These are phyloP conservation scores for Selaginella moellendorffii DNA, from an alignment of 75 land plant species.

Conservation along the genomic window DNA sequence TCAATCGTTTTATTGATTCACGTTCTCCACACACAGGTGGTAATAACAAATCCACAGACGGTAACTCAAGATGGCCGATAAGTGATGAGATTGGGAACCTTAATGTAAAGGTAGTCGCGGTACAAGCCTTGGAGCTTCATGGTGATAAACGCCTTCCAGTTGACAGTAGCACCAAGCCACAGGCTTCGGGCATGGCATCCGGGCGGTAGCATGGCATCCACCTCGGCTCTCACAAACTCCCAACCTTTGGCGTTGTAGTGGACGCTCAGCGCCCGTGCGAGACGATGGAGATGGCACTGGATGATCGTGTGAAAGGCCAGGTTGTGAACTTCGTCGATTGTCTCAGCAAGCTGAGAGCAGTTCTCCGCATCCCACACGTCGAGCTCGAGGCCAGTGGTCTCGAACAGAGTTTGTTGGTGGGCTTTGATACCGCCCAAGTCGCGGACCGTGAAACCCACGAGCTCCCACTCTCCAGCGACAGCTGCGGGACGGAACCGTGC, in stretches of 20 bases:
- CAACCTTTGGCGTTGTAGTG: background rate
- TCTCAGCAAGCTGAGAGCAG: background rate
- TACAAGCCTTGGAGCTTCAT: background rate
- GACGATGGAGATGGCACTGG: constrained; percentile 3
- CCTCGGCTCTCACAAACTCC: background rate
- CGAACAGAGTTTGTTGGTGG: background rate
- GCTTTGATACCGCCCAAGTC: constrained; percentile 11
- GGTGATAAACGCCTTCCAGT: background rate
- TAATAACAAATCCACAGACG: no score
- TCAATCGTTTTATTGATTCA: no score
- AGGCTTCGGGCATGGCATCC: background rate
- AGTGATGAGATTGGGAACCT: background rate
- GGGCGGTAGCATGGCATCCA: background rate
- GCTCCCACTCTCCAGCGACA: background rate
- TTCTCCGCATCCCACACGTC: constrained; percentile 5
- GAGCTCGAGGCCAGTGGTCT: background rate
- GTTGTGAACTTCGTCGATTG: constrained; percentile 6
- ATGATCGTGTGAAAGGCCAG: constrained; percentile 7
- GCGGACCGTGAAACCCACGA: constrained; percentile 8
- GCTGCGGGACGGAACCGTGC: background rate
- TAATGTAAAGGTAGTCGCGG: background rate
- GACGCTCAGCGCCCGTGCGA: constrained; percentile 10
- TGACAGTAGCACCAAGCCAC: background rate
- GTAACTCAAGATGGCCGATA: no score
- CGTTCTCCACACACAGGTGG: no score